Percentiles rank a stretch among this genome's conserved stretches.
Evolutionary conservation across 2,329 filamentous ascomycete genomes (phyloP).

Genomic region (Neobulgaria alba): DNA sequence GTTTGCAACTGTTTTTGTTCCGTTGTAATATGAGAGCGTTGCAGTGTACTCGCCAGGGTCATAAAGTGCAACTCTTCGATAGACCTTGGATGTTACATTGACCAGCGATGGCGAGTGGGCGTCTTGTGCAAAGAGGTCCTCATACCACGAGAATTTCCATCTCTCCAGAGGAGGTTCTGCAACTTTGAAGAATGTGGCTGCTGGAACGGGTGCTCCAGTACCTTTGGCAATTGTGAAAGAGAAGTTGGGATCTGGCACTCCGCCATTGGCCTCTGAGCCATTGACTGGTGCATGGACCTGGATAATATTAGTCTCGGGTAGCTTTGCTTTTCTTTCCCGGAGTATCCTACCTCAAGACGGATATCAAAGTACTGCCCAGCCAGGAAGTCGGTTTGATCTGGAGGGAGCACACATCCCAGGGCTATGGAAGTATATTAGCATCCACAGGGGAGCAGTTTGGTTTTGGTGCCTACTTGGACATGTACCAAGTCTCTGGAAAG

Average conservation of each 20-base stretch:
- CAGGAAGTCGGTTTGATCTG: constrained; percentile 67
- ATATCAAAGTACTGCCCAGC: constrained; percentile 80
- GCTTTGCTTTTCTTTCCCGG: no score
- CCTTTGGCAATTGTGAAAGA: constrained; percentile 65
- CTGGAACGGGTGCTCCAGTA: constrained; percentile 42
- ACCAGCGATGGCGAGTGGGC: constrained; percentile 61
- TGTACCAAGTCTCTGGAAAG: constrained; percentile 49
- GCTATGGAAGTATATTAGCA: constrained; percentile 20
- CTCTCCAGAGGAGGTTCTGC: constrained; percentile 65
- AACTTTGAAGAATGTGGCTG: constrained; percentile 60
- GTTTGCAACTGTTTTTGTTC: constrained; percentile 60
- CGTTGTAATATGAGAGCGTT: constrained; percentile 66
- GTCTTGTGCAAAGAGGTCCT: constrained; percentile 73
- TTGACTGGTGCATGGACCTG: constrained; percentile 71
- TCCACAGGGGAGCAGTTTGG: constrained; percentile 5
- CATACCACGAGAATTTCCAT: constrained; percentile 80
- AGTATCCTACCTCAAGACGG: constrained; percentile 54
- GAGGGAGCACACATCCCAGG: constrained; percentile 51
- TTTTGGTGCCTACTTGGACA: constrained; percentile 35
- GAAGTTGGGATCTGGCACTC: constrained; percentile 65
- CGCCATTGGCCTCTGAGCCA: constrained; percentile 64
- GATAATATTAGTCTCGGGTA: no score
- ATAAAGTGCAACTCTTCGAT: constrained; percentile 65
- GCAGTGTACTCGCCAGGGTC: constrained; percentile 75
- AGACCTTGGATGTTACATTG: constrained; percentile 72